Percentiles rank a stretch among this genome's conserved stretches.
phyloP scores from a whole-genome alignment of 129 eudicot species.

The Ambrosia trifida region DNA sequence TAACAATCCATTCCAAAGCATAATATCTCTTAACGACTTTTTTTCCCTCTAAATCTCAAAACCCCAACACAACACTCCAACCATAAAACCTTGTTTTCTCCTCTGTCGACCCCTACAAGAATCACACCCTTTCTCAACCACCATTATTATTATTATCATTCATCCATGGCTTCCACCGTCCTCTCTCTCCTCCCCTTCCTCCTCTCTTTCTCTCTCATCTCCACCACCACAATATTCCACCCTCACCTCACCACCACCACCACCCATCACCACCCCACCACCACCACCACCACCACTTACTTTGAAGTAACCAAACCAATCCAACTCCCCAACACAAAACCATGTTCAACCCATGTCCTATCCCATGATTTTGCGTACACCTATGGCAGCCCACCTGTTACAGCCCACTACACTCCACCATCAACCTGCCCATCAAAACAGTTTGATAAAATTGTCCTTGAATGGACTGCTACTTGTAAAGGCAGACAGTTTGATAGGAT shows the following conservation, averaged over 20 bases:
- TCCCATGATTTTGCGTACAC: constrained; percentile 67
- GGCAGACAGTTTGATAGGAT: constrained; percentile 81
- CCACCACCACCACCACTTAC: constrained; percentile 49
- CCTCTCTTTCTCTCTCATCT: constrained; percentile 31
- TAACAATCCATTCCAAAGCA: not conserved
- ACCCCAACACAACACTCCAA: constrained; percentile 21
- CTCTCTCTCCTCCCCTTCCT: constrained; percentile 17
- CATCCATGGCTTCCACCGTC: constrained; percentile 43
- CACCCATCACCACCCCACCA: constrained; percentile 41
- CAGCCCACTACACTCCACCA: constrained; percentile 60
- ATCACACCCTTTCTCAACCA: constrained; percentile 3
- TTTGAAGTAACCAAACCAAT: constrained; percentile 81
- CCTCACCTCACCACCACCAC: constrained; percentile 39
- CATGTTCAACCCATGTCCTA: constrained; percentile 52
- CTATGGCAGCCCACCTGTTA: constrained; percentile 54
- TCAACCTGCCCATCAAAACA: constrained; percentile 44
- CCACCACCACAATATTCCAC: constrained; percentile 43
- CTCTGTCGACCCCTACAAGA: constrained; percentile 22
- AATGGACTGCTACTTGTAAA: constrained; percentile 67
- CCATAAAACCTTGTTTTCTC: constrained; percentile 13
- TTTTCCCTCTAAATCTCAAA: constrained; percentile 13
- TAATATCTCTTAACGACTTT: not conserved
- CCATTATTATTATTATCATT: constrained; percentile 5
- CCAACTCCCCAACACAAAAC: constrained; percentile 54
- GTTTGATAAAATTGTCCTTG: constrained; percentile 54